These are phyloP conservation scores for Gaertneriomyces semiglobifer DNA, from an alignment of 192 early-diverging fungal species.

Conservation along the genomic window DNA sequence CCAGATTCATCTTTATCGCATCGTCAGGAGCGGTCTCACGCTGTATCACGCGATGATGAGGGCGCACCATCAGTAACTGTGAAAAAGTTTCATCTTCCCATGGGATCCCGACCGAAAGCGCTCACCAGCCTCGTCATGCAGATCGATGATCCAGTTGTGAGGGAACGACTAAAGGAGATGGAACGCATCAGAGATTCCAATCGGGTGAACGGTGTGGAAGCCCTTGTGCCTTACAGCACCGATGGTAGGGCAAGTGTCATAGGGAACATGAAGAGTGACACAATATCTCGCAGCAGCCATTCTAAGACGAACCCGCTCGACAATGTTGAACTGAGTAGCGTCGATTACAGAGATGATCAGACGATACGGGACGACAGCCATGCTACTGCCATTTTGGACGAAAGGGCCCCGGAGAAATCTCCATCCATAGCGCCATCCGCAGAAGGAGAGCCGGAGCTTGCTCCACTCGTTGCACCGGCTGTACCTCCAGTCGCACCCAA, in stretches of 20 bases:
- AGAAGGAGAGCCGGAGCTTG: background rate
- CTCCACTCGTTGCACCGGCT: background rate
- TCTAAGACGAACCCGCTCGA: background rate
- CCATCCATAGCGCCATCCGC: background rate
- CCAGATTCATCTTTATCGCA: too few species aligned
- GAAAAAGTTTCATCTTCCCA: conserved; percentile 7
- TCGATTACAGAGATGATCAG: background rate
- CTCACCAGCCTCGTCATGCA: background rate
- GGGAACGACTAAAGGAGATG: conserved; percentile 3
- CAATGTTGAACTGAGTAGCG: background rate
- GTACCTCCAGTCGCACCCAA: background rate
- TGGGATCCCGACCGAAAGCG: background rate
- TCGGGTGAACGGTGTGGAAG: background rate
- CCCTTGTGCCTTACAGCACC: background rate
- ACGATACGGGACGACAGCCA: background rate
- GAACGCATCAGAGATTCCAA: background rate
- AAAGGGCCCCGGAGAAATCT: background rate
- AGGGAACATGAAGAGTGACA: background rate
- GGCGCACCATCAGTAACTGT: conserved; percentile 1
- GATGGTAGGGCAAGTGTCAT: background rate
- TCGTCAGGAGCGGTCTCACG: background rate
- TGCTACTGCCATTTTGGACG: background rate
- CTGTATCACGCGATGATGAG: background rate
- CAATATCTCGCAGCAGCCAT: background rate
- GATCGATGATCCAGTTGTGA: conserved; percentile 5